phyloP scores from a whole-genome alignment of 2,329 filamentous ascomycete genomes.

The Epichloe hybrida region DNA sequence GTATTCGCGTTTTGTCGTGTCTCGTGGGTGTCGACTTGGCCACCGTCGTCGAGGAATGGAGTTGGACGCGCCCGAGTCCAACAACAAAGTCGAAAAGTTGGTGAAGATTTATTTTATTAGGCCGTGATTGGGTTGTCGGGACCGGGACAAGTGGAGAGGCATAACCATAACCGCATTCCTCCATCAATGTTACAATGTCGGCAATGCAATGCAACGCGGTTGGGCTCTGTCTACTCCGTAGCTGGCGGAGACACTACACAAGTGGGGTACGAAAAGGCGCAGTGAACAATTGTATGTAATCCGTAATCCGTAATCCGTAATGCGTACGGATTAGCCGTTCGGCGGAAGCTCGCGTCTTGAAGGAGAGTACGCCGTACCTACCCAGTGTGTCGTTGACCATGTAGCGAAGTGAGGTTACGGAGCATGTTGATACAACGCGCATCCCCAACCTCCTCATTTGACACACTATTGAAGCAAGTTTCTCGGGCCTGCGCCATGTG shows the following conservation, averaged over 20 bases:
- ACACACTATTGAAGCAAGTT: no score
- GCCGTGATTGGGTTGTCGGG: not conserved
- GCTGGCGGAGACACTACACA: not conserved
- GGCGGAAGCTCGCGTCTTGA: no score
- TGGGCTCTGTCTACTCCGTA: not conserved
- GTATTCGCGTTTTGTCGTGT: not conserved
- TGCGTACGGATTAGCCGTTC: no score
- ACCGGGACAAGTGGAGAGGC: not conserved
- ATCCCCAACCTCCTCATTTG: no score
- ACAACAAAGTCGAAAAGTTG: not conserved
- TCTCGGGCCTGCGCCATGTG: no score
- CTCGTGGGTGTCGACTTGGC: not conserved
- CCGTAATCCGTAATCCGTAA: no score
- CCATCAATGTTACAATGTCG: no score
- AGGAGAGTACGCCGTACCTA: no score
- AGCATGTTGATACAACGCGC: no score
- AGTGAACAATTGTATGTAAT: no score
- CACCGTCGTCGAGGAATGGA: not conserved
- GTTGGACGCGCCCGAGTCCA: not conserved
- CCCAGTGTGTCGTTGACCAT: no score
- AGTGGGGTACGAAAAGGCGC: not conserved
- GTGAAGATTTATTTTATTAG: not conserved
- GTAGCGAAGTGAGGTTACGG: no score
- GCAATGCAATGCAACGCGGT: not conserved
- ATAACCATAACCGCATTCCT: not conserved